Base-by-base conservation (phyloP, 179 eudicot species). In the Gypsophila paniculata region DNA sequence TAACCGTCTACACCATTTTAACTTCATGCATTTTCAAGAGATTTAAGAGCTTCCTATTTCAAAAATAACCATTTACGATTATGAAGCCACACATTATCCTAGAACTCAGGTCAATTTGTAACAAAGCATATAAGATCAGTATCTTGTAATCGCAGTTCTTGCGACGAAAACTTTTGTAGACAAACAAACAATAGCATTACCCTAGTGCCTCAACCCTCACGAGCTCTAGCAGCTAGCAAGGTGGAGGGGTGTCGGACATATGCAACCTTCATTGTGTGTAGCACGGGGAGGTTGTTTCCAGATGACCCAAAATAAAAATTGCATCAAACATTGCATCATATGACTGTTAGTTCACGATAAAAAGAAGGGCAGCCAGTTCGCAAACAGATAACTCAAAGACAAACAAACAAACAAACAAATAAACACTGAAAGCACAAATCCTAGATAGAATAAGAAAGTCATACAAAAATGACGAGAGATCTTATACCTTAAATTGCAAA, bases 401-500 rank as follows among this genome's bases (percentile, higher is more conserved):
- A 68, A 57, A 42, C 23, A 63, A n/a, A n/a, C n/a, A 29, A 29
- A 29, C 34, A 29, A 29, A 29, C 34, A 4, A 29, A 29, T 4
- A 29, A 29, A 29, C 71, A 65, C 72, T n/a, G 69, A 52, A 52
- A 17, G 66, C 44, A 61, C 55, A 61, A 66, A 23, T 26, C 34
- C 22, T 22, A 23, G 34, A n/a, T 8, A 22, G 42, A 23, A 74
- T 15, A 38, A 42, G 51, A 58, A 72, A 59, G 36, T 11, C 22
- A 9, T 34, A 51, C 19, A 29, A 60, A 44, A 21, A 65, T 52
- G 68, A 44, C 46, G 46, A 48, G 10, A 61, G 69, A 54, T 53
- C 64, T 57, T 66, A 36, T 80, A 94, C 99, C 97, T 94, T 94
- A 79, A 90, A 91, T 72, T 85, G 92, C 81, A 94, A 78, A 76